phyloP scores from a whole-genome alignment of 73 alveolate genomes.

The Symbiodinium natans region DNA sequence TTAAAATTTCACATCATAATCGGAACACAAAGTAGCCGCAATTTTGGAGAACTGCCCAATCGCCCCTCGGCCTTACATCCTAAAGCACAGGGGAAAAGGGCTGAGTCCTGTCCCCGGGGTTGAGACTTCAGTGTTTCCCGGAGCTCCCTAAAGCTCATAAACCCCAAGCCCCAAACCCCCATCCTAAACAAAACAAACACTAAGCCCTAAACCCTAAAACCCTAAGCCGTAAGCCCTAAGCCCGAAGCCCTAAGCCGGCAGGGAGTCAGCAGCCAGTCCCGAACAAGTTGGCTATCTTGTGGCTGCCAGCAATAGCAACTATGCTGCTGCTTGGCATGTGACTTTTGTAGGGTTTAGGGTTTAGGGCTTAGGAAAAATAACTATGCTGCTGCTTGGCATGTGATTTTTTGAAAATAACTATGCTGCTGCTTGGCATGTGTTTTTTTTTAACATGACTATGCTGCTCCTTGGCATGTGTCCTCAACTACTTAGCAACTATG shows the following conservation, averaged over 20 bases:
- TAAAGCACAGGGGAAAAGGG: no score
- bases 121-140: background rate
- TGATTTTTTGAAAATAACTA: background rate
- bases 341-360: no score
- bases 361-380: background rate
- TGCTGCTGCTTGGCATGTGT: background rate
- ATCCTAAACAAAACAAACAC: no score
- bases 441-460: no score
- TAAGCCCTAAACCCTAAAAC: no score
- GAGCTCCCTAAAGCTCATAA: background rate
- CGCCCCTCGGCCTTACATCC: no score
- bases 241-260: background rate
- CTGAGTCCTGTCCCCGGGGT: background rate
- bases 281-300: background rate
- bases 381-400: background rate
- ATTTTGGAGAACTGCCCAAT: no score
- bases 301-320: slow-evolving; percentile 1
- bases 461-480: no score
- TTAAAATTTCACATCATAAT: no score
- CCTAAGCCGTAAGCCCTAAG: no score
- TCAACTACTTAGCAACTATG: no score
- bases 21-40: no score
- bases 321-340: background rate
- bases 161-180: background rate
- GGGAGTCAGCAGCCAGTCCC: background rate